Base-by-base conservation (phyloP, 495 filamentous ascomycete genomes). In the Bathelium albidoporum region DNA sequence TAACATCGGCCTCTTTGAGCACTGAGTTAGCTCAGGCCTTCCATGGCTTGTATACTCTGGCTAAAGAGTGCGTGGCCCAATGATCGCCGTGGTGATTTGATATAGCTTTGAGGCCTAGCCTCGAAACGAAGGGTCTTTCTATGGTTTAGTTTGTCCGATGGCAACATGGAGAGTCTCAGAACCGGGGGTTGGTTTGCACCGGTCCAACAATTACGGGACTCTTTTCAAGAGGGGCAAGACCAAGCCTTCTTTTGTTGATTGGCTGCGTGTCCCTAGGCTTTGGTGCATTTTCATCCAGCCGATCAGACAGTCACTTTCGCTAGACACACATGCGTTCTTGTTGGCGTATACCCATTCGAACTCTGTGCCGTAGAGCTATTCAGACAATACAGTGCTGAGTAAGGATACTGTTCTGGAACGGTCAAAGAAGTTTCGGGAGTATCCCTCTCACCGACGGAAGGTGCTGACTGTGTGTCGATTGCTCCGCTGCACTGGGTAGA, bases 391-490 rank as follows among this genome's bases (percentile, higher is more conserved):
- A 28, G 16, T 11, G 20, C 24, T 55, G 20, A 55, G 20, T 29
- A 24, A 29, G 26, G 49, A 9, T 2, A 28, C 29, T 24, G 24
- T 55, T 55, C 49, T 29, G 20, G 49, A 55, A 55, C 7, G 11
- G 20, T 55, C 20, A 20, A 20, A 29, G 49, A 28, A 55, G 4
- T 16, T 55, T 55, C 49, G 49, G 24, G 22, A 55, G 49, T 26
- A 55, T 55, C 49, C 24, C 20, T 20, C 24, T 55, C 49, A 55
- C 49, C 49, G 49, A 55, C 49, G 20, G 49, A 55, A 55, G 24
- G 49, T 55, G 49, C 49, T 55, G 49, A 55, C 49, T 26, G 49
- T 55, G 24, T 55, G 49, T 28, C 22, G 49, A 29, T 29, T 55
- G 49, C 22, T 29, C 49, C 49, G 16, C 7, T 11, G 9, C 16